These are phyloP conservation scores for Xylaria castorea DNA, from an alignment of 495 filamentous ascomycete genomes.

Conservation along the genomic window DNA sequence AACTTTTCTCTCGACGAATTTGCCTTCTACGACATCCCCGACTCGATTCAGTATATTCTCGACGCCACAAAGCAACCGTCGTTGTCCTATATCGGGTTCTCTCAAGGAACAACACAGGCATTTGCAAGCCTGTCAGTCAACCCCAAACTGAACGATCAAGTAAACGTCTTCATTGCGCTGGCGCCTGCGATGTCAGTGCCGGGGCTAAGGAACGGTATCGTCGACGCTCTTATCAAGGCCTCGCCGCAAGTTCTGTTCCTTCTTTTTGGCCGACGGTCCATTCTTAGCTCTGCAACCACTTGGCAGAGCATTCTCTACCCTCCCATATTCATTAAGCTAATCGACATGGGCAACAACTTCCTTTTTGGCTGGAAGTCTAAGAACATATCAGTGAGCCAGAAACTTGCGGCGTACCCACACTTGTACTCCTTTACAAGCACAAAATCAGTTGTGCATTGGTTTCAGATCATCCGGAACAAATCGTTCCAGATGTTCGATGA, in stretches of 20 bases:
- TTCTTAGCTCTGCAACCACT: constrained; percentile 92
- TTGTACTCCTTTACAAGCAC: constrained; percentile 95
- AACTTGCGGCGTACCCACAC: constrained; percentile 95
- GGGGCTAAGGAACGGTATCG: constrained; percentile 84
- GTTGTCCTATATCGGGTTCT: constrained; percentile 96
- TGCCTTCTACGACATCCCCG: constrained; percentile 95
- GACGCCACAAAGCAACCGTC: constrained; percentile 80
- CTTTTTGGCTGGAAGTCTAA: constrained; percentile 89
- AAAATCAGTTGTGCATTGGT: constrained; percentile 97
- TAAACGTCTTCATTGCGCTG: constrained; percentile 97
- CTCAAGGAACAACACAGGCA: constrained; percentile 94
- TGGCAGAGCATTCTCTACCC: constrained; percentile 97
- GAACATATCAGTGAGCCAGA: constrained; percentile 88
- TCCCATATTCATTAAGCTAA: constrained; percentile 87
- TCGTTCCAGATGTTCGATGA: constrained; percentile 99
- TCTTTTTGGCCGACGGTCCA: constrained; percentile 92
- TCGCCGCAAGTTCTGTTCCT: constrained; percentile 93
- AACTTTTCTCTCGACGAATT: constrained; percentile 98
- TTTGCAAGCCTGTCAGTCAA: constrained; percentile 96
- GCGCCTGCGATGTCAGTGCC: constrained; percentile 96
- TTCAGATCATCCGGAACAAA: constrained; percentile 95
- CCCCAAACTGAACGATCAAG: constrained; percentile 87
- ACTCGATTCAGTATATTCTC: constrained; percentile 91
- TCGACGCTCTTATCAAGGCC: constrained; percentile 91
- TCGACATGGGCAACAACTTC: constrained; percentile 79